Evolutionary conservation across 1,284 basidiomycete genomes (phyloP).

Genomic region (Trichosporon sp.): DNA sequence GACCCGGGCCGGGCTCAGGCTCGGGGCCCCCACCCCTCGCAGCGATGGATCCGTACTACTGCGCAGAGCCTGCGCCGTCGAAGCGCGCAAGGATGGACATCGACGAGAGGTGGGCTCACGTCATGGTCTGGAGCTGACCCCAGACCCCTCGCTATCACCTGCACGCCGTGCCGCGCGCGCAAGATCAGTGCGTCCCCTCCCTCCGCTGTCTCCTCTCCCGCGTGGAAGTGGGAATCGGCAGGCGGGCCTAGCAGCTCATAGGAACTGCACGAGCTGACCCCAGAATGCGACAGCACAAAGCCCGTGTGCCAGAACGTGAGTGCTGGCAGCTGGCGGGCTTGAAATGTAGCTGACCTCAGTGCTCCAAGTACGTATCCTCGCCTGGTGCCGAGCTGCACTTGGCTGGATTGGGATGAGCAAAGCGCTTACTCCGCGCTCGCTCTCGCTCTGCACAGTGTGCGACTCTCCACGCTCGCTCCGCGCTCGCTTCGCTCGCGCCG

Average conservation of each 20-base stretch:
- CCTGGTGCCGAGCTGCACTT: not conserved
- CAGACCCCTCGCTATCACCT: conserved; percentile 22
- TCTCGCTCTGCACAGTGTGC: too few species aligned
- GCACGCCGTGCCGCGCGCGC: conserved; percentile 20
- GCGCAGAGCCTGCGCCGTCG: not conserved
- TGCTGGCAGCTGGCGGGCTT: not conserved
- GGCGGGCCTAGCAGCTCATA: too few species aligned
- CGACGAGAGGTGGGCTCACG: not conserved
- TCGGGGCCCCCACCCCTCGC: not conserved
- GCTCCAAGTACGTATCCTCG: conserved; percentile 32
- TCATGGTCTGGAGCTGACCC: not conserved
- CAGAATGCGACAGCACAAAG: conserved; percentile 45
- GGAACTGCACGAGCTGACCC: not conserved
- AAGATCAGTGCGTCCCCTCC: conserved; percentile 19
- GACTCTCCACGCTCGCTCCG: too few species aligned
- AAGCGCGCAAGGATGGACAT: not conserved
- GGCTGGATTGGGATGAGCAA: not conserved
- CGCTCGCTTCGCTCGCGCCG: too few species aligned
- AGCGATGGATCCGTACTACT: not conserved
- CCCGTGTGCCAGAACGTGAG: conserved; percentile 37
- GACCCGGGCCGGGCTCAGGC: too few species aligned
- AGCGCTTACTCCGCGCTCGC: too few species aligned
- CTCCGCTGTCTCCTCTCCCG: not conserved
- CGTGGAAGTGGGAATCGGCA: too few species aligned
- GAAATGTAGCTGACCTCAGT: conserved; percentile 13